Conservation (phyloP, 2,329 filamentous ascomycete genomes). For the Sporothrix phasma region DNA sequence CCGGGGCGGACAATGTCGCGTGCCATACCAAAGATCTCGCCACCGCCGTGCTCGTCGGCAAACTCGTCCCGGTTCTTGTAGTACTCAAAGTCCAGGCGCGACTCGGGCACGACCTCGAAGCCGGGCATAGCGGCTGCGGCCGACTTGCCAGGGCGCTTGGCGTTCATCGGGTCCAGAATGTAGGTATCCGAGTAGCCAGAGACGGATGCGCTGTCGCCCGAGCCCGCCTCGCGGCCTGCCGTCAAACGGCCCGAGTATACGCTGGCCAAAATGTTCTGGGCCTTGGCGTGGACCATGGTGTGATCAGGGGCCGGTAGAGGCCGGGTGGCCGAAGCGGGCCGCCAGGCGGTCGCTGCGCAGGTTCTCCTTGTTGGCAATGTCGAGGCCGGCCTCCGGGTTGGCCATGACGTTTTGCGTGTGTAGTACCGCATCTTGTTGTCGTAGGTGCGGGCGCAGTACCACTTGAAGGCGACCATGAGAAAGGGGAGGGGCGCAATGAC, state of each 20-base stretch:
- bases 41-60: slow-evolving; percentile 74
- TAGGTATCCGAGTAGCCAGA: slow-evolving; percentile 77
- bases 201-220: slow-evolving; percentile 45
- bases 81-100: slow-evolving; percentile 78
- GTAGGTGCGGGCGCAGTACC: slow-evolving; percentile 66
- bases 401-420: slow-evolving; percentile 48
- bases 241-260: slow-evolving; percentile 74
- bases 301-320: slow-evolving; percentile 83
- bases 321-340: slow-evolving; percentile 80
- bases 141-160: slow-evolving; percentile 42
- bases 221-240: slow-evolving; percentile 52
- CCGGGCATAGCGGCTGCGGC: slow-evolving; percentile 43
- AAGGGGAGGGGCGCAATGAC: slow-evolving; percentile 66
- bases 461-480: slow-evolving; percentile 72
- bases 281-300: slow-evolving; percentile 89
- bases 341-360: slow-evolving; percentile 59
- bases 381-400: slow-evolving; percentile 35
- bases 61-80: slow-evolving; percentile 89
- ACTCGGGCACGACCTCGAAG: slow-evolving; percentile 84
- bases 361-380: slow-evolving; percentile 39
- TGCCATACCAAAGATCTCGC: slow-evolving; percentile 52
- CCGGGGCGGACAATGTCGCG: slow-evolving; percentile 50
- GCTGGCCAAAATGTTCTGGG: slow-evolving; percentile 74
- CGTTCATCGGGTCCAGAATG: slow-evolving; percentile 68
- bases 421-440: slow-evolving; percentile 76